These are phyloP conservation scores for Helicostylum pulchrum DNA, from an alignment of 192 early-diverging fungal genomes.

Conservation along the genomic window DNA sequence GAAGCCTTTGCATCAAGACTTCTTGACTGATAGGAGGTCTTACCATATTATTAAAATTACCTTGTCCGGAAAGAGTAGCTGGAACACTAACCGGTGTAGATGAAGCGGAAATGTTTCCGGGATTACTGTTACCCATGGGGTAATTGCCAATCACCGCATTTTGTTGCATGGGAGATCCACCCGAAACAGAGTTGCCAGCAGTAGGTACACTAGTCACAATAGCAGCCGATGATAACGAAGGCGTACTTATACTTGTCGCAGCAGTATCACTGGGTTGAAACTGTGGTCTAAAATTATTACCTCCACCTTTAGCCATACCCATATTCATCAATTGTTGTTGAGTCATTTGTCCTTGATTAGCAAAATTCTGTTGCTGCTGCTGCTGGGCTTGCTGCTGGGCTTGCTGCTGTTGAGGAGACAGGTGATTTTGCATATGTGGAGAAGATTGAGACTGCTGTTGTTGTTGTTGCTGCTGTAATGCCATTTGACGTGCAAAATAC, in stretches of 20 bases:
- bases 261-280: neutral
- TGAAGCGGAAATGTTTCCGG: too few species aligned
- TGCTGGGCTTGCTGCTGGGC: conserved; percentile 14
- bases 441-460: conserved; percentile 20
- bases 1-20: conserved; percentile 8
- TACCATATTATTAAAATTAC: neutral
- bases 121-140: too few species aligned
- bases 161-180: too few species aligned
- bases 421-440: conserved; percentile 6
- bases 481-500: conserved; percentile 29
- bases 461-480: conserved; percentile 25
- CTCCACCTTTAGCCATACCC: conserved; percentile 8
- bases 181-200: too few species aligned
- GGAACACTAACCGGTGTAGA: too few species aligned
- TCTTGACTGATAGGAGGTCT: conserved; percentile 11
- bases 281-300: conserved; percentile 3
- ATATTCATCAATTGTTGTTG: conserved; percentile 16
- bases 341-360: too few species aligned
- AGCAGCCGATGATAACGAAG: too few species aligned
- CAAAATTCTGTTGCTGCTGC: neutral
- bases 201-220: too few species aligned
- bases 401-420: conserved; percentile 2
- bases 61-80: too few species aligned
- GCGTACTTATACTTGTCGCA: too few species aligned
- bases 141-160: too few species aligned